Evolutionary conservation across 2,329 filamentous ascomycete genomes (phyloP).

Genomic region (Trichoderma aggressivum): DNA sequence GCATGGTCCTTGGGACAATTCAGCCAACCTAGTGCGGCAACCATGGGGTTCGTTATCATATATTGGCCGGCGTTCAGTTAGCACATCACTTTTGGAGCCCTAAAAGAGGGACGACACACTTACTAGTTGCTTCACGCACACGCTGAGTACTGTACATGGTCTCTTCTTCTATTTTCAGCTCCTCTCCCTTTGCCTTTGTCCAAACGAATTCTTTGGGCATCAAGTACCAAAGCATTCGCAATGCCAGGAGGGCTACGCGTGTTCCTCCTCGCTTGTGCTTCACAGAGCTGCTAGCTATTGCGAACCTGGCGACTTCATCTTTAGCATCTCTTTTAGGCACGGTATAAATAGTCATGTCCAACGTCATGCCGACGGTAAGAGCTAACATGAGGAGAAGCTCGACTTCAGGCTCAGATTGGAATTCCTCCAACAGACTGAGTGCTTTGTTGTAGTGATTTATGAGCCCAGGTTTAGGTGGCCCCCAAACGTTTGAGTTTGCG

Average conservation of each 20-base stretch:
- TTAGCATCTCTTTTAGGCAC: background rate
- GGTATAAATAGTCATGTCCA: background rate
- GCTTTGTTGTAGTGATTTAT: background rate
- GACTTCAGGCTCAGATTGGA: background rate
- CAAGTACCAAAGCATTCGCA: background rate
- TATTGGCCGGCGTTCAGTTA: background rate
- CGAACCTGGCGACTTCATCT: background rate
- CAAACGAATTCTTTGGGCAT: background rate
- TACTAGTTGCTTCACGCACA: background rate
- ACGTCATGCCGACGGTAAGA: background rate
- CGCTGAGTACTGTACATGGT: background rate
- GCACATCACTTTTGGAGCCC: background rate
- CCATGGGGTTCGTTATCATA: background rate
- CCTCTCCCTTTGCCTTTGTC: background rate
- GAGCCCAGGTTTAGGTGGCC: background rate
- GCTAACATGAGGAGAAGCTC: background rate
- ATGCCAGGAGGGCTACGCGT: background rate
- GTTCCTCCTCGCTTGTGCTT: background rate
- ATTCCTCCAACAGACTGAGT: background rate
- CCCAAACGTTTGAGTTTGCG: background rate
- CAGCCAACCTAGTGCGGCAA: background rate
- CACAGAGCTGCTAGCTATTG: background rate
- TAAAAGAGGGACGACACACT: background rate
- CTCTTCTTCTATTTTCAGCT: background rate
- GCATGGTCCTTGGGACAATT: background rate